Percentiles rank a stretch among this genome's conserved stretches.
Conservation (phyloP, 202 grass and related monocot genomes). For the Schoenoplectus triqueter region DNA sequence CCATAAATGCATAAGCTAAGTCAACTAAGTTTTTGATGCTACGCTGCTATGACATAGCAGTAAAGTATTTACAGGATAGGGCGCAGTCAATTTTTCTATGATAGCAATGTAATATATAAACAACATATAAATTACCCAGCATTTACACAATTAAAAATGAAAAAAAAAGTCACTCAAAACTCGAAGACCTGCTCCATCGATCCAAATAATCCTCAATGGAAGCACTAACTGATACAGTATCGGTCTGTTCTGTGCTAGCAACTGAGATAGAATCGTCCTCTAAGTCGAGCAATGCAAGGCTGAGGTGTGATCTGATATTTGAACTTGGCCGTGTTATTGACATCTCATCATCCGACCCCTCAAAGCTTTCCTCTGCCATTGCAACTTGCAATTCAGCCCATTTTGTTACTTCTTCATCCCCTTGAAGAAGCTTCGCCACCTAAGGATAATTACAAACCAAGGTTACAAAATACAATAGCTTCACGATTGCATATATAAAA, state of each 20-base stretch:
- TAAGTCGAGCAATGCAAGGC: conserved; percentile 75
- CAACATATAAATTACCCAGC: conserved; percentile 18
- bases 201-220: conserved; percentile 70
- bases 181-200: conserved; percentile 80
- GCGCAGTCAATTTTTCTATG: not conserved
- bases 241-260: conserved; percentile 77
- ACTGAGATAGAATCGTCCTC: conserved; percentile 73
- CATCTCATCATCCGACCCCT: conserved; percentile 62
- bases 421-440: conserved; percentile 74
- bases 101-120: conserved; percentile 26
- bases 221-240: conserved; percentile 44
- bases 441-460: conserved; percentile 27
- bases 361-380: conserved; percentile 38
- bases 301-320: conserved; percentile 79
- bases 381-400: conserved; percentile 58
- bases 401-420: conserved; percentile 58
- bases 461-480: not conserved
- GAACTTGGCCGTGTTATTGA: conserved; percentile 22
- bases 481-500: too few relatives aligned
- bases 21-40: too few relatives aligned
- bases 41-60: too few relatives aligned
- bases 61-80: too few relatives aligned
- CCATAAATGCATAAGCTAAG: too few relatives aligned
- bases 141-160: conserved; percentile 17
- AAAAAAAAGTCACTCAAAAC: conserved; percentile 60